These are phyloP conservation scores for Dendrobium huoshanense DNA, from an alignment of 106 monocot species.

Conservation along the genomic window DNA sequence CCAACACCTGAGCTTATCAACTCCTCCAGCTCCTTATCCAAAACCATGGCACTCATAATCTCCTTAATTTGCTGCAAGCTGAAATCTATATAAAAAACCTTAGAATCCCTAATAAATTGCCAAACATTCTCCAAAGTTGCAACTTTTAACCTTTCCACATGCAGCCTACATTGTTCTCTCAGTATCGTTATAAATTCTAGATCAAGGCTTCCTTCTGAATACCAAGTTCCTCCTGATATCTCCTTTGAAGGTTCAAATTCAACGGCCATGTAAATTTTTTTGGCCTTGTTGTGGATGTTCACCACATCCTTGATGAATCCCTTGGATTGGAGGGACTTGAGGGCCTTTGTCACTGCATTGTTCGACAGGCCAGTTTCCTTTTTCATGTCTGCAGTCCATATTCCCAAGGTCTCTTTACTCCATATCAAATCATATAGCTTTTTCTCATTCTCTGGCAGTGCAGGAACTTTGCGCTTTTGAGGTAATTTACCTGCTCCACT, in stretches of 20 bases:
- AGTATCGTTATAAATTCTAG: conserved; percentile 33
- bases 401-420: conserved; percentile 39
- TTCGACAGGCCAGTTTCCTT: conserved; percentile 17
- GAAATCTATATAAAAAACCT: conserved; percentile 19
- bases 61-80: conserved; percentile 39
- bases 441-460: conserved; percentile 17
- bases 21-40: conserved; percentile 62
- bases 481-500: conserved; percentile 5
- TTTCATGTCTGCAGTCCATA: conserved; percentile 48
- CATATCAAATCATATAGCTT: conserved; percentile 36
- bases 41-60: conserved; percentile 37
- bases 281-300: conserved; percentile 30
- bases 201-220: conserved; percentile 46
- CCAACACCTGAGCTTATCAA: conserved; percentile 53
- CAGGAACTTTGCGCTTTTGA: conserved; percentile 15
- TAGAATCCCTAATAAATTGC: conserved; percentile 22
- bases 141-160: conserved; percentile 22
- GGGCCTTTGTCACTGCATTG: conserved; percentile 24
- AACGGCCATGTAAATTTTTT: conserved; percentile 47
- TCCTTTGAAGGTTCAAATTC: conserved; percentile 58
- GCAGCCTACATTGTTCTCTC: conserved; percentile 17
- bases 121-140: conserved; percentile 32
- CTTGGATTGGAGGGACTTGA: conserved; percentile 38
- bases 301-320: conserved; percentile 51
- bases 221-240: conserved; percentile 67